These are phyloP conservation scores for Tolypocladium ophioglossoides DNA, from an alignment of 2,329 filamentous ascomycete species.

Conservation along the genomic window DNA sequence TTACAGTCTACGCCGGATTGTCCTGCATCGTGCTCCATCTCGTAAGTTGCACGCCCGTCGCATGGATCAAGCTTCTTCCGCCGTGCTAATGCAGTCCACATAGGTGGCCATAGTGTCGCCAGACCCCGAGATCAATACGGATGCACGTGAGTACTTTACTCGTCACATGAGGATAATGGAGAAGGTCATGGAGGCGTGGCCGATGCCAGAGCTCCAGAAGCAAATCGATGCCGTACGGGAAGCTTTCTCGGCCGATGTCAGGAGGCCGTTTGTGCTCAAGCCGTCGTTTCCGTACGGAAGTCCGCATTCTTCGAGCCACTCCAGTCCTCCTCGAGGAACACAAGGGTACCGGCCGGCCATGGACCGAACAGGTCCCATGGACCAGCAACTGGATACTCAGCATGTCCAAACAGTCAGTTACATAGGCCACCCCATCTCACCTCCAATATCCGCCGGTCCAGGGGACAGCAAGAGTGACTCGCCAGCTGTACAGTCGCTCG, in stretches of 20 bases:
- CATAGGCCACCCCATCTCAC: slow-evolving; percentile 62
- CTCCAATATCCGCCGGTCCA: slow-evolving; percentile 64
- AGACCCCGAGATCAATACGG: slow-evolving; percentile 74
- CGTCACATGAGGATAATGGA: slow-evolving; percentile 92
- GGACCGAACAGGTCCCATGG: slow-evolving; percentile 37
- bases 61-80: background rate
- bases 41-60: slow-evolving; percentile 45
- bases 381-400: slow-evolving; percentile 42
- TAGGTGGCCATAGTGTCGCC: slow-evolving; percentile 89
- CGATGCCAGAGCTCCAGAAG: slow-evolving; percentile 79
- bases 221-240: slow-evolving; percentile 84
- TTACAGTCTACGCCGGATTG: slow-evolving; percentile 84
- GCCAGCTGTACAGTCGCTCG: slow-evolving; percentile 59
- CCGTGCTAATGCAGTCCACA: slow-evolving; percentile 8
- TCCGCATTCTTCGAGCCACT: slow-evolving; percentile 52
- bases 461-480: slow-evolving; percentile 70
- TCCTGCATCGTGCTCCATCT: slow-evolving; percentile 90
- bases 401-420: slow-evolving; percentile 55
- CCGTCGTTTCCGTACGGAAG: slow-evolving; percentile 80
- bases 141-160: slow-evolving; percentile 82
- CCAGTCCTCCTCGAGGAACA: slow-evolving; percentile 50
- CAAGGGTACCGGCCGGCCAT: slow-evolving; percentile 37
- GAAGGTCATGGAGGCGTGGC: slow-evolving; percentile 70
- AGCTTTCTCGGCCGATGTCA: slow-evolving; percentile 80
- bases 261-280: slow-evolving; percentile 81